Conservation (phyloP, 768 basidiomycete species). For the Suillus americanus region DNA sequence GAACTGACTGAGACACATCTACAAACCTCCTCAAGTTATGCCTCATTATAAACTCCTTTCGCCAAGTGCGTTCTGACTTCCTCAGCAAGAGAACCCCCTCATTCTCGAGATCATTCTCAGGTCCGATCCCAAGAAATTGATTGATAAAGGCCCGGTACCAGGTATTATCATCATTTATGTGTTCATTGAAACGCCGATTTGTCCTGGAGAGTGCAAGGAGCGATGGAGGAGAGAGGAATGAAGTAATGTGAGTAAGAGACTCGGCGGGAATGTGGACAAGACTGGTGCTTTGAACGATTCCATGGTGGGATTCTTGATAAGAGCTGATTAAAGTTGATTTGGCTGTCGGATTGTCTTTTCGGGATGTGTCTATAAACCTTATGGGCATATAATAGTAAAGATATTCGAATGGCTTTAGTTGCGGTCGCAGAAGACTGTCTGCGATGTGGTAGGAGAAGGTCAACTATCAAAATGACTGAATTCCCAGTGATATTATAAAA, state of each 20-base stretch:
- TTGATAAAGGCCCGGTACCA: slow-evolving; percentile 76
- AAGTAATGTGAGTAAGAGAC: slow-evolving; percentile 74
- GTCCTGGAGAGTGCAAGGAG: slow-evolving; percentile 59
- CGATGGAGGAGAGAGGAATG: slow-evolving; percentile 64
- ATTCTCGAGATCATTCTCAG: slow-evolving; percentile 56
- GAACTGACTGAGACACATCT: slow-evolving; percentile 4
- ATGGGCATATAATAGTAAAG: slow-evolving; percentile 63
- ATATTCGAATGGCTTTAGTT: slow-evolving; percentile 8
- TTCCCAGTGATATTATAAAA: not conserved
- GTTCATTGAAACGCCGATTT: slow-evolving; percentile 51
- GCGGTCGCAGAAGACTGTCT: slow-evolving; percentile 24
- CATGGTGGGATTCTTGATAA: slow-evolving; percentile 44
- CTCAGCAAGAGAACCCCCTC: slow-evolving; percentile 51
- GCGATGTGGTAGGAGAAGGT: slow-evolving; percentile 16
- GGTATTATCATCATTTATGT: slow-evolving; percentile 76
- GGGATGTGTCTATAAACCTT: slow-evolving; percentile 44
- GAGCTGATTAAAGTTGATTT: slow-evolving; percentile 26
- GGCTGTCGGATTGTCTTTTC: slow-evolving; percentile 37
- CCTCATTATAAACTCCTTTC: slow-evolving; percentile 62
- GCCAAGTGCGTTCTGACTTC: slow-evolving; percentile 62
- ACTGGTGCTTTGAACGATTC: slow-evolving; percentile 37
- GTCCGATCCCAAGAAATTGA: slow-evolving; percentile 64
- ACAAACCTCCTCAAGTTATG: slow-evolving; percentile 54
- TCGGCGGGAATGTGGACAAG: slow-evolving; percentile 60
- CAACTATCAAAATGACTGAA: not conserved